Evolutionary conservation across 2,329 filamentous ascomycete species (phyloP).

Genomic region (Alternaria ventricosa): DNA sequence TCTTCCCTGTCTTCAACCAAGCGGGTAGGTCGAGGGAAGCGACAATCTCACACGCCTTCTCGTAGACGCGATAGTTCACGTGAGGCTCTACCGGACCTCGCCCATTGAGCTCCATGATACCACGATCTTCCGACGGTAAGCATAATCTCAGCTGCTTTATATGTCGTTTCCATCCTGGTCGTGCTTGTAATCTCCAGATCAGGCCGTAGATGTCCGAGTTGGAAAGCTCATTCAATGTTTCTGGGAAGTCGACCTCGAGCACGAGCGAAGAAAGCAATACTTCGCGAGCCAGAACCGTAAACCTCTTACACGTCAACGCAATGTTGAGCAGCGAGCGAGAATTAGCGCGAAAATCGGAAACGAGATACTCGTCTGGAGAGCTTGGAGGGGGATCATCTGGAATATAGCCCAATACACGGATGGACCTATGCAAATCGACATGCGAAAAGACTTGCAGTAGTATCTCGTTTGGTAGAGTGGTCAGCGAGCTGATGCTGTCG

Average conservation of each 20-base stretch:
- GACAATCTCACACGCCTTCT: background rate
- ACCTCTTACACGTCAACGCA: slow-evolving; percentile 19
- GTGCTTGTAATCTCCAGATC: slow-evolving; percentile 3
- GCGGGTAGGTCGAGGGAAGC: slow-evolving; percentile 2
- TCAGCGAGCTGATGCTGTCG: background rate
- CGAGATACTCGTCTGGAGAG: slow-evolving; percentile 6
- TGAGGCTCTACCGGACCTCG: background rate
- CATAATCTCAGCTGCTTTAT: slow-evolving; percentile 17
- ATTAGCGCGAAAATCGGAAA: slow-evolving; percentile 8
- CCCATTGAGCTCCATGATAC: background rate
- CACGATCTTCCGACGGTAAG: background rate
- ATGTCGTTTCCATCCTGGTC: slow-evolving; percentile 5
- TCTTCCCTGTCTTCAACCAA: background rate
- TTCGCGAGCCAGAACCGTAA: slow-evolving; percentile 13
- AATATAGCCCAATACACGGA: slow-evolving; percentile 18
- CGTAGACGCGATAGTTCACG: background rate
- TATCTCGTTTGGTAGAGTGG: slow-evolving; percentile 19
- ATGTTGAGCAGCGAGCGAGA: slow-evolving; percentile 9
- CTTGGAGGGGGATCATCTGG: slow-evolving; percentile 16
- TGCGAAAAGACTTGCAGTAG: slow-evolving; percentile 15
- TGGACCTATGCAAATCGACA: slow-evolving; percentile 10
- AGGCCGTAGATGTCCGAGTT: background rate
- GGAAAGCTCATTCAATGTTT: background rate
- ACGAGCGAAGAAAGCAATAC: slow-evolving; percentile 7
- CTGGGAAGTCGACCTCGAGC: background rate